These are phyloP conservation scores for Aspergillus glaucus DNA, from an alignment of 2,329 filamentous ascomycete genomes.

Conservation along the genomic window DNA sequence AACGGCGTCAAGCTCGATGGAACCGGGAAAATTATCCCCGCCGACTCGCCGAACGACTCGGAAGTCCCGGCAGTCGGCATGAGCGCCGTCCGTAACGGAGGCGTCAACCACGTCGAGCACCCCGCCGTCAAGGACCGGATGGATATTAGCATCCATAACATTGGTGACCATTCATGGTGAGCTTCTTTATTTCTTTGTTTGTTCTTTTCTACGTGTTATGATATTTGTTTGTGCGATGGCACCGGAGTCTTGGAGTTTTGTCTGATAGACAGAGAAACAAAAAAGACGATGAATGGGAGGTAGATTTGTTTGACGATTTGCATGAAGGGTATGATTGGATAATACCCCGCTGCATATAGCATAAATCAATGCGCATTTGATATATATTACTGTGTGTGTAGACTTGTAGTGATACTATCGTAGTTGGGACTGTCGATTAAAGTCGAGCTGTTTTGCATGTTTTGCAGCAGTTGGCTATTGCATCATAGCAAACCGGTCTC, in stretches of 20 bases:
- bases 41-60: conserved; percentile 18
- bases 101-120: conserved; percentile 26
- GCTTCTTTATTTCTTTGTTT: not conserved
- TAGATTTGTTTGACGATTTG: conserved; percentile 5
- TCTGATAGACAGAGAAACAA: conserved; percentile 3
- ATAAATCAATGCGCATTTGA: not conserved
- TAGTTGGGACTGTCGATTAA: no score
- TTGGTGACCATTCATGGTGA: conserved; percentile 39
- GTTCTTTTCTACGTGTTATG: no score
- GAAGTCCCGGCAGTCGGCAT: conserved; percentile 19
- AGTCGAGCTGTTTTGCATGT: no score
- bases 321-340: conserved; percentile 3
- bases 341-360: conserved; percentile 3
- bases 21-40: conserved; percentile 53
- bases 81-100: conserved; percentile 11
- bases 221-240: no score
- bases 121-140: conserved; percentile 45
- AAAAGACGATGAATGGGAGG: conserved; percentile 9
- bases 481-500: no score
- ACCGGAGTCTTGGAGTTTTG: not conserved
- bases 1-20: conserved; percentile 55
- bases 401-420: no score
- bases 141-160: conserved; percentile 58
- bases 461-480: no score
- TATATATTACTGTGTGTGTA: no score